Percentiles rank a stretch among this genome's conserved stretches.
Conservation (phyloP, 163 green algal species). For the Scenedesmus sp. region DNA sequence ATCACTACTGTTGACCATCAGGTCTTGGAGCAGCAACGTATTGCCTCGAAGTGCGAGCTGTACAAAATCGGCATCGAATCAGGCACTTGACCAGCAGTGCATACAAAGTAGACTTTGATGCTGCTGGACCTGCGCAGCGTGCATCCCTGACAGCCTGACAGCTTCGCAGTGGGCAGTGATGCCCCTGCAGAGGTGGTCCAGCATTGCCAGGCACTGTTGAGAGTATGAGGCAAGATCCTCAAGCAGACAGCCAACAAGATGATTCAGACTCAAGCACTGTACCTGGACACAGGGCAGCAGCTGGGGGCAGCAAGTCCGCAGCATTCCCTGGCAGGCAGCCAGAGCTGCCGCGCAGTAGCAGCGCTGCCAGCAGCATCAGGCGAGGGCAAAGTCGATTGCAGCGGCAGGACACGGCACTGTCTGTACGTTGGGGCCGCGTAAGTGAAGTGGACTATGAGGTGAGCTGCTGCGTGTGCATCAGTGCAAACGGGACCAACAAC, state of each 20-base stretch:
- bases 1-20: not conserved
- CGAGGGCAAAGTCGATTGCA: not conserved
- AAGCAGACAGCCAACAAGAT: not conserved
- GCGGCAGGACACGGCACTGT: not conserved
- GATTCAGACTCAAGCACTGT: not conserved
- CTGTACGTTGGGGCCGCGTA: not conserved
- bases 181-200: not conserved
- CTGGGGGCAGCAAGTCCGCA: not conserved
- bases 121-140: not conserved
- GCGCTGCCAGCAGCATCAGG: not conserved
- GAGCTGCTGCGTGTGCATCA: not conserved
- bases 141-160: not conserved
- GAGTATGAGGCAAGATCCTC: not conserved
- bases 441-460: not conserved
- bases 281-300: not conserved
- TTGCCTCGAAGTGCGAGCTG: not conserved
- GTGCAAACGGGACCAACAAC: no score
- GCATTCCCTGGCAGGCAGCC: not conserved
- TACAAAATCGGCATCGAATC: not conserved
- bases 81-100: not conserved
- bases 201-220: not conserved
- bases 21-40: not conserved
- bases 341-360: not conserved
- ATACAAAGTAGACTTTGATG: not conserved
- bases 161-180: not conserved